Percentiles rank a stretch among this genome's conserved stretches.
These are phyloP conservation scores for Penicillium malachiteum DNA, from an alignment of 495 filamentous ascomycete species.

Conservation along the genomic window DNA sequence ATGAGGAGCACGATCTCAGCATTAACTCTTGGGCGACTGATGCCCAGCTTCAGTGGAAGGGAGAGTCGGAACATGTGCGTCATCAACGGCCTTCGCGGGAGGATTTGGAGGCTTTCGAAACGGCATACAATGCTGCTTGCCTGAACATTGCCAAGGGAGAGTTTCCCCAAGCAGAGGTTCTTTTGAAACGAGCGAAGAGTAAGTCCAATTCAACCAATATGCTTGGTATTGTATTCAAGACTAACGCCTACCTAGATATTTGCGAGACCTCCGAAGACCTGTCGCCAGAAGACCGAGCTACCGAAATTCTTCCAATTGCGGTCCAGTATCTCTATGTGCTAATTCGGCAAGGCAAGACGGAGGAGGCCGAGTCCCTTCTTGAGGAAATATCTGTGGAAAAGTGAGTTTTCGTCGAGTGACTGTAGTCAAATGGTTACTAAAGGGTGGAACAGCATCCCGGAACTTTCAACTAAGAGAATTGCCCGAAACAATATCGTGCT, in stretches of 20 bases:
- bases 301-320: conserved; percentile 79
- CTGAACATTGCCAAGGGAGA: conserved; percentile 78
- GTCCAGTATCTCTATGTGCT: conserved; percentile 86
- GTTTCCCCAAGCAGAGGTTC: conserved; percentile 67
- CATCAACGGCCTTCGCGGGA: conserved; percentile 63
- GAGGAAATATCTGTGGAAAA: conserved; percentile 47
- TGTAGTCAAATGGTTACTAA: no score
- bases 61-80: conserved; percentile 51
- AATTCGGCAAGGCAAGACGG: conserved; percentile 65
- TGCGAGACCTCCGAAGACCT: conserved; percentile 84
- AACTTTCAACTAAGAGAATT: conserved; percentile 72
- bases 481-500: conserved; percentile 76
- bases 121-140: conserved; percentile 89
- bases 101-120: conserved; percentile 89
- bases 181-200: conserved; percentile 81
- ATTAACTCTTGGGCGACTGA: conserved; percentile 81
- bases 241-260: conserved; percentile 54
- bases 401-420: conserved; percentile 31
- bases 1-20: conserved; percentile 80
- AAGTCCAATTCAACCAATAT: neutral
- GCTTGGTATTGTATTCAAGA: neutral
- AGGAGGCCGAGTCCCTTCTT: conserved; percentile 68
- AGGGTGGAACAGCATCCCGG: conserved; percentile 59
- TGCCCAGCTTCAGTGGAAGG: conserved; percentile 86
- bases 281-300: conserved; percentile 74